These are phyloP conservation scores for Nectriaceae sp. DNA, from an alignment of 2,329 filamentous ascomycete species.

Conservation along the genomic window DNA sequence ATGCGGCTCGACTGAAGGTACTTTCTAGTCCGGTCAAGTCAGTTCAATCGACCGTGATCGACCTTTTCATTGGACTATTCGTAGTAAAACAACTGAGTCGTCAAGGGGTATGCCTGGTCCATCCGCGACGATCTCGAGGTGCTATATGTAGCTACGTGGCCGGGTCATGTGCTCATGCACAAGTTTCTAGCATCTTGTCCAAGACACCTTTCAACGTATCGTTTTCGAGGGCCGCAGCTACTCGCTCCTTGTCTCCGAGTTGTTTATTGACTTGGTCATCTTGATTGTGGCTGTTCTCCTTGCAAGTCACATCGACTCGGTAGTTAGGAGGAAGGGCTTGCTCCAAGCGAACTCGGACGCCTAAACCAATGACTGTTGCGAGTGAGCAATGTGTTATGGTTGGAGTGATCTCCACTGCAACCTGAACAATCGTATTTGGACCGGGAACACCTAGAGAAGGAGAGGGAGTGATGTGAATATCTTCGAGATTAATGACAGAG, in stretches of 20 bases:
- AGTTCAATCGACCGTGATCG: no score
- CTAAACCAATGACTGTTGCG: slow-evolving; percentile 93
- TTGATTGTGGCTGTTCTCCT: slow-evolving; percentile 93
- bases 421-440: slow-evolving; percentile 63
- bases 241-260: slow-evolving; percentile 91
- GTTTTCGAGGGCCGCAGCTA: slow-evolving; percentile 93
- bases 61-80: no score
- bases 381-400: slow-evolving; percentile 97
- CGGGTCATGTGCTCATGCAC: no score
- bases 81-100: no score
- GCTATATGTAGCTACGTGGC: no score
- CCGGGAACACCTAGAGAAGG: slow-evolving; percentile 41
- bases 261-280: slow-evolving; percentile 98
- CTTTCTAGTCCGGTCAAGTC: no score
- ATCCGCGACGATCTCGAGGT: no score
- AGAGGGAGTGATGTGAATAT: slow-evolving; percentile 73
- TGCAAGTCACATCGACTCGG: slow-evolving; percentile 88
- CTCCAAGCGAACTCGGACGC: slow-evolving; percentile 87
- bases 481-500: slow-evolving; percentile 92
- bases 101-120: no score
- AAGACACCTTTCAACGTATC: slow-evolving; percentile 85
- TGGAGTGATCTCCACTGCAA: slow-evolving; percentile 88
- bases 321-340: slow-evolving; percentile 90
- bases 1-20: no score
- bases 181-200: slow-evolving; percentile 91